These are phyloP conservation scores for Sutorius eximius DNA, from an alignment of 1,284 basidiomycete species.

Conservation along the genomic window DNA sequence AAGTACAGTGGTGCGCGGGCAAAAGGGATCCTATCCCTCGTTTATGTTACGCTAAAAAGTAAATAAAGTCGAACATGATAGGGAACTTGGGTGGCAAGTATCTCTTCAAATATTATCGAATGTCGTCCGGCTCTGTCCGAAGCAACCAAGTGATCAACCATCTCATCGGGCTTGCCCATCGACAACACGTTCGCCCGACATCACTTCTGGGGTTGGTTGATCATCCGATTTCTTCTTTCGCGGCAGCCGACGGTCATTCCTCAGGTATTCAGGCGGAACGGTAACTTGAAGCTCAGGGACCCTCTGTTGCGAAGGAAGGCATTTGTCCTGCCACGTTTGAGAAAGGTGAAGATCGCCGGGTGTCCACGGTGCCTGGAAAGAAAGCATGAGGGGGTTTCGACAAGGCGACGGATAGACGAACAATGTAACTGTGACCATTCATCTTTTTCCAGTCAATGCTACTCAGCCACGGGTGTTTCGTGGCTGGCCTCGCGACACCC, in stretches of 20 bases:
- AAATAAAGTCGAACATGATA: background rate
- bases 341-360: slow-evolving; percentile 21
- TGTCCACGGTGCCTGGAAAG: slow-evolving; percentile 33
- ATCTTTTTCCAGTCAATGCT: slow-evolving; percentile 48
- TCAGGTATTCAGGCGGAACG: slow-evolving; percentile 25
- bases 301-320: slow-evolving; percentile 19
- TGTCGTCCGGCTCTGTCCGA: background rate
- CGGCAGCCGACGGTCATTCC: slow-evolving; percentile 37
- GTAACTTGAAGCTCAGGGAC: slow-evolving; percentile 27
- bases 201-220: background rate
- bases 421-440: slow-evolving; percentile 40
- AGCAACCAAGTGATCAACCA: background rate
- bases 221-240: slow-evolving; percentile 11
- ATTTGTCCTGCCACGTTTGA: slow-evolving; percentile 28
- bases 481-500: slow-evolving; percentile 38
- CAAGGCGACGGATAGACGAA: slow-evolving; percentile 29
- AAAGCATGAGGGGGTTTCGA: slow-evolving; percentile 5
- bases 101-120: too few species aligned
- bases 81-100: too few species aligned
- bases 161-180: background rate
- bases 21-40: background rate
- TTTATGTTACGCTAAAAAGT: background rate
- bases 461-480: slow-evolving; percentile 40
- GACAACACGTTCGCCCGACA: background rate
- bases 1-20: background rate